Evolutionary conservation across 768 basidiomycete species (phyloP), one percentile per base, ranked within the genome.

Genomic region (Russula olivacea): DNA sequence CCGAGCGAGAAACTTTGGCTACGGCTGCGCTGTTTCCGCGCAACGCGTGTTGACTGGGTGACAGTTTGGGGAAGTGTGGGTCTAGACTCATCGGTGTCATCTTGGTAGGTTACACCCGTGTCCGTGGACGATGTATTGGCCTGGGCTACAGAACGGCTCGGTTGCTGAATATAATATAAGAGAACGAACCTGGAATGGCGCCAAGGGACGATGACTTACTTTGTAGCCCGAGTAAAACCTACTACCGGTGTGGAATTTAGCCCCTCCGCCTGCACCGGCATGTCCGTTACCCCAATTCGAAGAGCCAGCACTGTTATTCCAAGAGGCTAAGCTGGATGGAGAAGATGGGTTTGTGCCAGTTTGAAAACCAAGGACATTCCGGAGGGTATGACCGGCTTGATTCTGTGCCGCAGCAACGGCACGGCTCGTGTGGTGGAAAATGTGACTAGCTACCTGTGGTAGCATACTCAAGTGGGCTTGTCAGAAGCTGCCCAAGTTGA

Each of bases 371-470:
- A 91, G 80, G 59, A 88, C 91, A 80, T 88, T 92, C 62, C 89
- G 78, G 72, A 91, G 77, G 0, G 88, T 82, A 64, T 85, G 79
- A 5, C 80, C 76, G 5, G 80, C 80, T 72, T 88, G 88, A 65
- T 85, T 84, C 68, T 91, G 89, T 60, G 88, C 86, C 53, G 85
- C 83, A 0, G 87, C 83, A 52, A 85, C 90, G 17, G 87, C 89
- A 70, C 90, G 86, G 15, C 86, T 81, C 0, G 88, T 88, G 66
- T 86, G 85, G 64, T 91, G 83, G 38, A 93, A 75, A 57, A 93
- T 78, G 55, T 87, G 84, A n/a, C 85, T 87, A 34, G 88, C 86
- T 76, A 89, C 86, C 74, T 91, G 90, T 55, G 91, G 90, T 71
- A 93, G 77, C 91, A 93, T 93, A 38, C 21, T 66, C 36, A 36